A percentile compares a stretch with the other conserved stretches of the same genome.
These are phyloP conservation scores for Erythrobasidium hasegawianum DNA, from an alignment of 1,284 basidiomycete species.

Conservation along the genomic window DNA sequence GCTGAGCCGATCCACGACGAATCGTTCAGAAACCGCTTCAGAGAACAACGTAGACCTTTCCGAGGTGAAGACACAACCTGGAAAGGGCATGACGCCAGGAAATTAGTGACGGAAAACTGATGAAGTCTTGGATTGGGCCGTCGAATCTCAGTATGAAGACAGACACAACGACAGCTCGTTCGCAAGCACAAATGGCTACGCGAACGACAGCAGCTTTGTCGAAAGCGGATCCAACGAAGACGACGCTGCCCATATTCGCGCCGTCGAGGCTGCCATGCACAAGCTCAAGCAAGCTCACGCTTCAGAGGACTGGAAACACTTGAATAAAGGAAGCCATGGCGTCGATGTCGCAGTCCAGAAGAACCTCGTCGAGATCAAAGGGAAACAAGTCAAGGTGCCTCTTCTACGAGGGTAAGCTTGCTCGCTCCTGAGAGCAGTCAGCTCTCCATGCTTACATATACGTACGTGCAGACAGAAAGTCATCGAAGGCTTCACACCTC, in stretches of 20 bases:
- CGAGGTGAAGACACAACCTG: background rate
- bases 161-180: background rate
- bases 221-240: slow-evolving; percentile 12
- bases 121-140: too few relatives aligned
- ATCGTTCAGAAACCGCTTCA: too few relatives aligned
- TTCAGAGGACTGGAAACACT: slow-evolving; percentile 36
- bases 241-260: slow-evolving; percentile 13
- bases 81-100: background rate
- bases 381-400: slow-evolving; percentile 35
- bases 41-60: background rate
- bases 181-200: background rate
- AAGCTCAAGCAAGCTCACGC: slow-evolving; percentile 21
- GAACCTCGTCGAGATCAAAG: slow-evolving; percentile 13
- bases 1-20: too few relatives aligned
- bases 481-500: slow-evolving; percentile 42
- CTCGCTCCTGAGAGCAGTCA: too few relatives aligned
- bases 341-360: slow-evolving; percentile 37
- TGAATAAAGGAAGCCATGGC: slow-evolving; percentile 35
- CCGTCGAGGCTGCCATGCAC: slow-evolving; percentile 21
- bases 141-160: background rate
- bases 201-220: background rate
- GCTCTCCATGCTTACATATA: background rate
- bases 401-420: slow-evolving; percentile 23
- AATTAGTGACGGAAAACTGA: too few relatives aligned
- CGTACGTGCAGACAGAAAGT: slow-evolving; percentile 33